Evolutionary conservation across 2,329 filamentous ascomycete species (phyloP), one percentile per base, ranked within the genome.

Genomic region (Clonostachys byssicola): DNA sequence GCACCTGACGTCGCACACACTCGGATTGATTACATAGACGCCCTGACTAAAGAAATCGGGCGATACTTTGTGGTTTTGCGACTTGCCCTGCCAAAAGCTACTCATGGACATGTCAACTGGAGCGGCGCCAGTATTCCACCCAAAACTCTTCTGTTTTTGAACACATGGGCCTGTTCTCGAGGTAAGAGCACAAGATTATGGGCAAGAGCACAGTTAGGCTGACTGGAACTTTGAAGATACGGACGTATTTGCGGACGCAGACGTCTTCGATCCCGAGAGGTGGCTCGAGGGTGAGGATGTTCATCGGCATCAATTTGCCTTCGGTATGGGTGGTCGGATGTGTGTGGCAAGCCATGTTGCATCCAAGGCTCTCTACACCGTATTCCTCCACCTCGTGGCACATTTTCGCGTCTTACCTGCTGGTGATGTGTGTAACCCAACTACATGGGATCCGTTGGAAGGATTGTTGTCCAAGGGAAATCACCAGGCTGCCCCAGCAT

Each of bases 61-160:
- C 75, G 83, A 35, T 86, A 77, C 67, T 86, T 77, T 72, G 80
- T 76, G 12, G 81, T 85, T 12, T 80, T 86, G 49, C 81, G 81
- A 13, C 80, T 86, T 54, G 85, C 78, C 54, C 72, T 86, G 4
- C 83, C 83, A 0, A 71, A 82, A 13, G 77, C 78, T 16, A 60
- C 59, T 2, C 57, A 59, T 40, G 49, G 52, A 2, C 34, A 57
- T 18, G 58, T 57, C 5, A 49, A 46, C 10, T 60, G 58, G 59
- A 54, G 54, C 2, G 47, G 51, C 4, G 58, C 56, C 7, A 55
- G 40, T 0, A 81, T 66, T 75, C 80, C 38, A 73, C 81, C 45
- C 68, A 85, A 66, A 80, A 85, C 65, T 2, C 44, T 60, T 3
- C 47, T 63, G 10, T 61, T 63, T 42, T 51, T 63, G 1, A 62